Evolutionary conservation across 208 protist species (phyloP).

Genomic region (Leishmania lainsoni): DNA sequence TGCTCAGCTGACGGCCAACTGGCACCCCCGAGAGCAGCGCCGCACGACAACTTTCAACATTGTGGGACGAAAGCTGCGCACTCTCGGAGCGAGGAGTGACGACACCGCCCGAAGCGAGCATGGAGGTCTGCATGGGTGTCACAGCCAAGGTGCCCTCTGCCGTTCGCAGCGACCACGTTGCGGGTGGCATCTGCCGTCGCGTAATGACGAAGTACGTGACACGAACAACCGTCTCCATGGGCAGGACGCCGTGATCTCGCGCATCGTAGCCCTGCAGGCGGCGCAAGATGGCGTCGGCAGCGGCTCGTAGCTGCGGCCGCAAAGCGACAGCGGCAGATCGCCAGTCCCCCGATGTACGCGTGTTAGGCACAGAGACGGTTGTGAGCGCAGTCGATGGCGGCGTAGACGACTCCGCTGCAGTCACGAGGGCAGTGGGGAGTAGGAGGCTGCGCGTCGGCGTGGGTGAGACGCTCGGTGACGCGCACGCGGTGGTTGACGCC

Average conservation of each 20-base stretch:
- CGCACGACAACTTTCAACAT: not conserved
- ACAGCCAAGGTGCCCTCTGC: constrained; percentile 21
- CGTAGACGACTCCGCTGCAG: not conserved
- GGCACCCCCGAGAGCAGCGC: constrained; percentile 5
- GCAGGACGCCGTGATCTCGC: constrained; percentile 53
- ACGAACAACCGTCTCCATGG: constrained; percentile 61
- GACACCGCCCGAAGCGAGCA: constrained; percentile 1
- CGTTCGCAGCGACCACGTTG: constrained; percentile 31
- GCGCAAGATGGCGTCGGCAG: constrained; percentile 49
- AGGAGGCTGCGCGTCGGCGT: constrained; percentile 13
- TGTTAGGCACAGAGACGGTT: constrained; percentile 1
- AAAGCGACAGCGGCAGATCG: constrained; percentile 9
- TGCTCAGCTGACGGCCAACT: not conserved
- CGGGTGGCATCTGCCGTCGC: constrained; percentile 26
- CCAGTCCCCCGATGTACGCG: constrained; percentile 8
- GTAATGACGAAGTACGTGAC: constrained; percentile 51
- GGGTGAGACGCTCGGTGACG: not conserved
- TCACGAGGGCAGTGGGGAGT: not conserved
- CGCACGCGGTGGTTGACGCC: not conserved
- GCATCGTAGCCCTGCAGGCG: constrained; percentile 72
- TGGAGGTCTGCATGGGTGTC: constrained; percentile 29
- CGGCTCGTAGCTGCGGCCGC: constrained; percentile 29
- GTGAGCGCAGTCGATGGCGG: constrained; percentile 1
- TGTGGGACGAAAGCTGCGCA: not conserved
- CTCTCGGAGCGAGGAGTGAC: not conserved